phyloP scores from a whole-genome alignment of 495 filamentous ascomycete species.

The Daldinia concentrica region DNA sequence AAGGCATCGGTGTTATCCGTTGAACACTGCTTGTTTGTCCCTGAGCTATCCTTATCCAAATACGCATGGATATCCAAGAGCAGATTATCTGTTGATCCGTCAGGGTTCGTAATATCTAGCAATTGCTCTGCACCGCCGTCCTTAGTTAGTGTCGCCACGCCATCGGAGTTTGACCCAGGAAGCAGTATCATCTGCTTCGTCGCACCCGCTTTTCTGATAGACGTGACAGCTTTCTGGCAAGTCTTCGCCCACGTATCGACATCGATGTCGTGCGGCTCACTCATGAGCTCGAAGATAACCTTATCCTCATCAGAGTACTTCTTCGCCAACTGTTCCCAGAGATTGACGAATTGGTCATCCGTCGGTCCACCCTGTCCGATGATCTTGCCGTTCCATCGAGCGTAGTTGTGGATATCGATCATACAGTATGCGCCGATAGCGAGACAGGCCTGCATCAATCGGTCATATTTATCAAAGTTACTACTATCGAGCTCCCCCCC shows the following conservation, averaged over 20 bases:
- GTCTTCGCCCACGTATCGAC: conserved; percentile 61
- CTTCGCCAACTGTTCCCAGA: conserved; percentile 67
- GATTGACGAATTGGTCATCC: conserved; percentile 62
- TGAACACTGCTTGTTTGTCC: conserved; percentile 62
- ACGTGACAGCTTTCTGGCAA: conserved; percentile 65
- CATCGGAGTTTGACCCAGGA: conserved; percentile 60
- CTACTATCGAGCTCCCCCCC: conserved; percentile 53
- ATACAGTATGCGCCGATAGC: conserved; percentile 64
- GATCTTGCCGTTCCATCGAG: conserved; percentile 66
- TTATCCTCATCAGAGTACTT: conserved; percentile 60
- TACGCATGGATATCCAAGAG: conserved; percentile 65
- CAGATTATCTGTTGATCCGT: conserved; percentile 61
- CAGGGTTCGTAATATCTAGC: conserved; percentile 62
- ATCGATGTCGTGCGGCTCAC: conserved; percentile 66
- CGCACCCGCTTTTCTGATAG: conserved; percentile 67
- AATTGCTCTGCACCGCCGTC: conserved; percentile 59
- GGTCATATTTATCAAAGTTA: conserved; percentile 64
- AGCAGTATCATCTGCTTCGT: conserved; percentile 63
- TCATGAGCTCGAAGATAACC: conserved; percentile 70
- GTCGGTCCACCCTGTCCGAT: conserved; percentile 68
- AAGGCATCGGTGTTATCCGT: conserved; percentile 63
- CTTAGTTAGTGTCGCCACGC: conserved; percentile 54
- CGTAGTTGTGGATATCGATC: conserved; percentile 64
- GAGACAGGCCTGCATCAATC: conserved; percentile 67
- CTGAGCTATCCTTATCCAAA: conserved; percentile 65